These are phyloP conservation scores for Cotoneaster glaucophyllus DNA, from an alignment of 306 rosid species.

Conservation along the genomic window DNA sequence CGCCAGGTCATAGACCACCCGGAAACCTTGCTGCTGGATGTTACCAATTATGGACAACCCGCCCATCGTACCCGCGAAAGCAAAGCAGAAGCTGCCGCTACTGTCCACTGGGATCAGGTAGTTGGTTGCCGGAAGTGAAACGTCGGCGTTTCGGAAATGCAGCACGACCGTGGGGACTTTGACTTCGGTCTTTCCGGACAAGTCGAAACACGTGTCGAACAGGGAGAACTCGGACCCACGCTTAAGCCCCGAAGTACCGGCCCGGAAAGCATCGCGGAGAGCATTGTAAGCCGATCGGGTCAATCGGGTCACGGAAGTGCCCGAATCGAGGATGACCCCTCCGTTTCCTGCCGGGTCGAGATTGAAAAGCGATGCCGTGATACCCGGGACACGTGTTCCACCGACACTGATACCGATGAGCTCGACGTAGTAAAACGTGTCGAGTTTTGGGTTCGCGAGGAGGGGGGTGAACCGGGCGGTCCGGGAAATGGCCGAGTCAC, in stretches of 20 bases:
- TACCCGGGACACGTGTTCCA: constrained; percentile 55
- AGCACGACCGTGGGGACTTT: constrained; percentile 85
- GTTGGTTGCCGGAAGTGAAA: constrained; percentile 72
- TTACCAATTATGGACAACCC: constrained; percentile 89
- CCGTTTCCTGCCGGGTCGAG: constrained; percentile 70
- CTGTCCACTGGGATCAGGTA: constrained; percentile 84
- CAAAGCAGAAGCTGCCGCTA: constrained; percentile 81
- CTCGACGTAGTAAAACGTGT: constrained; percentile 77
- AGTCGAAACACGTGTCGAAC: constrained; percentile 82
- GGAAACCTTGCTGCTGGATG: constrained; percentile 95
- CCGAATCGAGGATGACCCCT: constrained; percentile 84
- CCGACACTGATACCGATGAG: constrained; percentile 79
- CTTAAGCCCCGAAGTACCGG: constrained; percentile 52
- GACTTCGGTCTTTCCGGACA: constrained; percentile 65
- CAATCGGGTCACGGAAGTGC: constrained; percentile 83
- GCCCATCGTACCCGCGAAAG: constrained; percentile 79
- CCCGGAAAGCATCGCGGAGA: constrained; percentile 55
- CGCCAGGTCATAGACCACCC: constrained; percentile 68
- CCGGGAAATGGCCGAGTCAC: constrained; percentile 70
- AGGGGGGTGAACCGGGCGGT: constrained; percentile 80
- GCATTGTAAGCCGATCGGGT: constrained; percentile 68
- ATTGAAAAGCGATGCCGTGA: constrained; percentile 51
- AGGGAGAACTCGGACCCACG: constrained; percentile 73
- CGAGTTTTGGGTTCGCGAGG: constrained; percentile 58
- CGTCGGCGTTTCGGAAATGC: constrained; percentile 73